Evolutionary conservation across 345 rosid genomes (phyloP).

Genomic region (Litchi chinensis): DNA sequence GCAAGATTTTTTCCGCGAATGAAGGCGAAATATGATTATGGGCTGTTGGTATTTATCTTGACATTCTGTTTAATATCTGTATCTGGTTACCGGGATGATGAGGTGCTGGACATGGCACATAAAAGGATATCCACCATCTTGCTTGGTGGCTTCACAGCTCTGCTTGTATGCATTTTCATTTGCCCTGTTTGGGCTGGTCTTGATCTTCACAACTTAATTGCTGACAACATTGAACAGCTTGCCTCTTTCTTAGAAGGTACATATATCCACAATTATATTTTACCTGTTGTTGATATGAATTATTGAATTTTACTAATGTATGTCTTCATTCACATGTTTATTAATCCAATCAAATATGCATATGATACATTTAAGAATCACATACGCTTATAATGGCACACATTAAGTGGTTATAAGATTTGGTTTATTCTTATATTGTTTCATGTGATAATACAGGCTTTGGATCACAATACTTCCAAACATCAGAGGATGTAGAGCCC

Average conservation of each 20-base stretch:
- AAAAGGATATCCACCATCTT: conserved; percentile 31
- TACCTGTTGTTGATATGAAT: too few relatives aligned
- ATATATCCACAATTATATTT: neutral
- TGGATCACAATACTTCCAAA: conserved; percentile 25
- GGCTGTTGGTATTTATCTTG: conserved; percentile 39
- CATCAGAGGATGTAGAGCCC: conserved; percentile 6
- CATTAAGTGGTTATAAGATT: neutral
- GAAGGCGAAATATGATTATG: conserved; percentile 42
- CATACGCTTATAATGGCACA: too few relatives aligned
- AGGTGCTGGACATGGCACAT: conserved; percentile 25
- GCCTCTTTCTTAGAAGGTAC: conserved; percentile 39
- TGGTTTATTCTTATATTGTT: neutral
- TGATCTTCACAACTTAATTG: conserved; percentile 40
- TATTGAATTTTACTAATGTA: too few relatives aligned
- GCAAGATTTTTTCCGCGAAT: conserved; percentile 37
- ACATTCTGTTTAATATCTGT: conserved; percentile 44
- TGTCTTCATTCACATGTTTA: neutral
- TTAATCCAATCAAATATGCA: too few relatives aligned
- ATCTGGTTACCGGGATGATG: conserved; percentile 36
- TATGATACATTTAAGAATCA: too few relatives aligned
- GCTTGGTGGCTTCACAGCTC: conserved; percentile 22
- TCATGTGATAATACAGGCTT: conserved; percentile 23
- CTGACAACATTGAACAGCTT: conserved; percentile 36
- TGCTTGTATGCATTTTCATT: conserved; percentile 22
- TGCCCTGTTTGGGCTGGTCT: conserved; percentile 46